These are phyloP conservation scores for Trichoderma guizhouense DNA, from an alignment of 2,329 filamentous ascomycete species.

Conservation along the genomic window DNA sequence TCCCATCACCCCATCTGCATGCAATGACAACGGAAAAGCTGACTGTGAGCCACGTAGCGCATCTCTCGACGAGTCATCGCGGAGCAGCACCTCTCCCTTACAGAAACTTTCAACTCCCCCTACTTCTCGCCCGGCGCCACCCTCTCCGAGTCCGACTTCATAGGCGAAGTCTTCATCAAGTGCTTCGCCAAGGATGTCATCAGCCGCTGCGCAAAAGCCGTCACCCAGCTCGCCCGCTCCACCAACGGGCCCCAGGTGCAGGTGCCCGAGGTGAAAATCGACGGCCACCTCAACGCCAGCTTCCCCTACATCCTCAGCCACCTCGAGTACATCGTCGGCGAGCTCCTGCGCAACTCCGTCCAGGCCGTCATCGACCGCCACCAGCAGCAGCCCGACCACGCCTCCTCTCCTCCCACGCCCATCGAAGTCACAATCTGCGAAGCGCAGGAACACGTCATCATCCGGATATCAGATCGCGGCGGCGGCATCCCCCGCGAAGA, in stretches of 20 bases:
- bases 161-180: slow-evolving; percentile 91
- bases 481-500: slow-evolving; percentile 85
- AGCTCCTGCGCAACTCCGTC: slow-evolving; percentile 90
- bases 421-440: slow-evolving; percentile 96
- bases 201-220: slow-evolving; percentile 73
- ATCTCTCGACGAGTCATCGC: slow-evolving; percentile 96
- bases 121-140: slow-evolving; percentile 84
- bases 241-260: slow-evolving; percentile 68
- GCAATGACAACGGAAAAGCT: not conserved
- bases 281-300: slow-evolving; percentile 81
- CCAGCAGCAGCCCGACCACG: slow-evolving; percentile 34
- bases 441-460: slow-evolving; percentile 89
- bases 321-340: slow-evolving; percentile 94
- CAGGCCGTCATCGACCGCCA: slow-evolving; percentile 84
- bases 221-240: slow-evolving; percentile 68
- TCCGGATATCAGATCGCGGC: slow-evolving; percentile 91
- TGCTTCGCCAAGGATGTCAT: slow-evolving; percentile 90
- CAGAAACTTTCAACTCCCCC: slow-evolving; percentile 86
- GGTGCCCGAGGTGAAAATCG: slow-evolving; percentile 77
- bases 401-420: slow-evolving; percentile 58
- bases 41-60: slow-evolving; percentile 49
- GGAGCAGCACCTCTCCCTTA: slow-evolving; percentile 92
- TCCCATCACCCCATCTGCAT: no score
- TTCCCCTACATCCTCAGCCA: slow-evolving; percentile 97
- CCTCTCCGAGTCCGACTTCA: slow-evolving; percentile 72